phyloP scores from a whole-genome alignment of 1,284 basidiomycete genomes.

The Malassezia furfur region DNA sequence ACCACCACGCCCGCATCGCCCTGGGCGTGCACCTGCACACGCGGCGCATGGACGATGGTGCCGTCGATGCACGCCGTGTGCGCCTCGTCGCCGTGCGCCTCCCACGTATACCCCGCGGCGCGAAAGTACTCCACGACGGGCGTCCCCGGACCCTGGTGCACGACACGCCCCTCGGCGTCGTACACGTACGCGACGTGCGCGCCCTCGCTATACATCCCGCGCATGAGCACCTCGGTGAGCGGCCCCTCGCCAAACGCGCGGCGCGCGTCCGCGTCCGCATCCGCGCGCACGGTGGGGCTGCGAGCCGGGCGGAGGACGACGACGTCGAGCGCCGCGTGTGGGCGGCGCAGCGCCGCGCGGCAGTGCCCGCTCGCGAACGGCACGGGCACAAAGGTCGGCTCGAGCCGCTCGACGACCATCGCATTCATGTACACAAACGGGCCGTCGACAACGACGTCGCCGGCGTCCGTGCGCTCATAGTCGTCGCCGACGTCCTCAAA shows the following conservation, averaged over 20 bases:
- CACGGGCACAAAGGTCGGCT: slow-evolving; percentile 66
- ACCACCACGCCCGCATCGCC: background rate
- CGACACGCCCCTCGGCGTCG: background rate
- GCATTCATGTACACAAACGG: slow-evolving; percentile 77
- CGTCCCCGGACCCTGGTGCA: slow-evolving; percentile 52
- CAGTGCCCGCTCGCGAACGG: slow-evolving; percentile 52
- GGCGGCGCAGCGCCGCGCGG: slow-evolving; percentile 21
- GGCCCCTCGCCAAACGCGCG: slow-evolving; percentile 18
- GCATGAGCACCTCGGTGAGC: slow-evolving; percentile 20
- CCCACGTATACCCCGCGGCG: slow-evolving; percentile 72
- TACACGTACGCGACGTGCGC: slow-evolving; percentile 29
- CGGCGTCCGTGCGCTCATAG: background rate
- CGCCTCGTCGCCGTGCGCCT: slow-evolving; percentile 1
- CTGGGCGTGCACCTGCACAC: background rate
- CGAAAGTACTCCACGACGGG: slow-evolving; percentile 70
- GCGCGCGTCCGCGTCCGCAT: background rate
- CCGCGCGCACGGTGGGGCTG: background rate
- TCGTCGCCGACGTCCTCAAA: slow-evolving; percentile 49
- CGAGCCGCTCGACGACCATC: slow-evolving; percentile 70
- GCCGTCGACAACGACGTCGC: slow-evolving; percentile 39
- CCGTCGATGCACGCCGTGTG: slow-evolving; percentile 17
- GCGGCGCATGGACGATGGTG: background rate
- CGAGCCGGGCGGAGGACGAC: slow-evolving; percentile 70
- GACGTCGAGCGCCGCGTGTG: slow-evolving; percentile 58
- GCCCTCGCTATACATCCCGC: slow-evolving; percentile 37